phyloP scores from a whole-genome alignment of 805 yeast species.

The Wickerhamiella azyma region DNA sequence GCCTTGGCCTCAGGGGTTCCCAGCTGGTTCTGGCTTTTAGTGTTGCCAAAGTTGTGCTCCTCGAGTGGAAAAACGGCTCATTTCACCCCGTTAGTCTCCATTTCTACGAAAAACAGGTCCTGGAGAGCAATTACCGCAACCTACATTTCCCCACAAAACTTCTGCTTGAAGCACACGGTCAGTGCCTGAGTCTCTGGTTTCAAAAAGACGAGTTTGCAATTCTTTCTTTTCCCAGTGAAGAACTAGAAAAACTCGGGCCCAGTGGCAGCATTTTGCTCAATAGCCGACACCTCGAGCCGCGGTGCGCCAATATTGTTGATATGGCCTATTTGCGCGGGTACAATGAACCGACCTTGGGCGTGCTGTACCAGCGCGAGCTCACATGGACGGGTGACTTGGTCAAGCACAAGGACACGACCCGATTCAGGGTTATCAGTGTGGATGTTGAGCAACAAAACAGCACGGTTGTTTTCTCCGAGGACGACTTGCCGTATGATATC shows the following conservation, averaged over 20 bases:
- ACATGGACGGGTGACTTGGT: conserved; percentile 74
- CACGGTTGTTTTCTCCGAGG: conserved; percentile 52
- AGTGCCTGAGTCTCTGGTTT: conserved; percentile 38
- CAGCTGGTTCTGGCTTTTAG: conserved; percentile 50
- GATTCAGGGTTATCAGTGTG: conserved; percentile 50
- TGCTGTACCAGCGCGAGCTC: conserved; percentile 43
- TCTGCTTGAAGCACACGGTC: conserved; percentile 46
- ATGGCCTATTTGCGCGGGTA: conserved; percentile 60
- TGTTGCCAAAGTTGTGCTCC: conserved; percentile 61
- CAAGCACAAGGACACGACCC: conserved; percentile 45
- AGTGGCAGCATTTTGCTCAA: conserved; percentile 46
- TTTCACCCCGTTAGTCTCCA: conserved; percentile 72
- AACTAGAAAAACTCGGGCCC: conserved; percentile 19
- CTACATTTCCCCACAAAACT: conserved; percentile 31
- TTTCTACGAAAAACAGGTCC: conserved; percentile 61
- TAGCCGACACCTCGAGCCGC: conserved; percentile 41
- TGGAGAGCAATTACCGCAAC: conserved; percentile 22
- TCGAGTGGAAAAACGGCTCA: conserved; percentile 50
- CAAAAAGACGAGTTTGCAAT: conserved; percentile 53
- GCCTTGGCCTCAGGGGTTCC: conserved; percentile 32
- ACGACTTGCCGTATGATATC: conserved; percentile 61
- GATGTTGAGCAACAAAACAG: conserved; percentile 45
- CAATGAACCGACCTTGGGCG: conserved; percentile 68
- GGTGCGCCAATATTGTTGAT: conserved; percentile 52
- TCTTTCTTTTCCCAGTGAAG: conserved; percentile 22